Base-by-base conservation (phyloP, 768 basidiomycete genomes). In the Lentinula lateritia region DNA sequence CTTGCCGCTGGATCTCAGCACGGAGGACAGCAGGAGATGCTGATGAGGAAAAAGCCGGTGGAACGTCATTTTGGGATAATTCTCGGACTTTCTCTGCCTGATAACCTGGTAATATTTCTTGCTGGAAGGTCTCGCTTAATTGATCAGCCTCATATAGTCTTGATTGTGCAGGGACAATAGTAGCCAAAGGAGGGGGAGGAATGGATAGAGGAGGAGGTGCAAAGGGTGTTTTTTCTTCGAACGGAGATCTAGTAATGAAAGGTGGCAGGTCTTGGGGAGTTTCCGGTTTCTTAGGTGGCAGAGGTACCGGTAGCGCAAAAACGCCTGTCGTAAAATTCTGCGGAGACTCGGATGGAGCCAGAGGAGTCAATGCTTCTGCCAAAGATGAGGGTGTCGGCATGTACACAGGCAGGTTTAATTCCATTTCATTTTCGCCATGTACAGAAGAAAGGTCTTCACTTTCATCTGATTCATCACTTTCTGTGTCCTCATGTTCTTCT, bases 391-490 rank as follows among this genome's bases (percentile, higher is more conserved):
- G 48, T 16, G 58, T 59, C 6, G 58, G 58, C 20, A 28, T 39
- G 46, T 46, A 48, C 20, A 50, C 46, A 16, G 43, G 43, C 34
- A 59, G 9, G 23, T 13, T 28, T 18, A 54, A 13, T 12, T 61
- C 20, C 38, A 61, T 45, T 35, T 54, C 34, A 42, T 50, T n/a
- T 13, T 61, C 60, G 43, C 28, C 38, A 12, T 32, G 38, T 5
- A 56, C 45, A 12, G 55, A 23, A 10, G 23, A 5, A 39, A 34
- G 8, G 16, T 56, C 55, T 23, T 56, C 55, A 9, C 23, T 56
- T 34, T 56, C 55, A 10, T 56, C 55, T 23, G 55, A 56, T 32
- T 54, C 64, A 45, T 62, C 56, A 32, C 58, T 61, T 18, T 57
- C 56, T n/a, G 41, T 58, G 58, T 58, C 42, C 35, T 54, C 64